Percentiles rank a stretch among this genome's conserved stretches.
phyloP scores from a whole-genome alignment of 345 rosid species.

The Rubroshorea leprosula region DNA sequence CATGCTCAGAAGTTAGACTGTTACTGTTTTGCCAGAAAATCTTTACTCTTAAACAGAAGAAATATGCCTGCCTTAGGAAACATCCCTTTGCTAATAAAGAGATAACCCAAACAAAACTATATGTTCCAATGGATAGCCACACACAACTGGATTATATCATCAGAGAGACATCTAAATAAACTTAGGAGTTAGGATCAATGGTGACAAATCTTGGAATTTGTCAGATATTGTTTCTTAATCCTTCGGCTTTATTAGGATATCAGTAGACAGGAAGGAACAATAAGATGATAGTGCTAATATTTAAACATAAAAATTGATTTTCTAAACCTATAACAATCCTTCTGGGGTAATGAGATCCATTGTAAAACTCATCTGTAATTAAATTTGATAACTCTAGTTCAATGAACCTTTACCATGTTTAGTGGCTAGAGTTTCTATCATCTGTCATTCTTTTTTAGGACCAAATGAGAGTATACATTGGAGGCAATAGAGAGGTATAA shows the following conservation, averaged over 20 bases:
- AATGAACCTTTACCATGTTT: neutral
- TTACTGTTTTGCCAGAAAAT: neutral
- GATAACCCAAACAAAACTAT: neutral
- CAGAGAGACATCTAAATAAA: slow-evolving; percentile 17
- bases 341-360: neutral
- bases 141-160: slow-evolving; percentile 3
- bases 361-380: neutral
- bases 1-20: slow-evolving; percentile 4
- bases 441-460: no score
- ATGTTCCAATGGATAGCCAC: no score
- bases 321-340: neutral
- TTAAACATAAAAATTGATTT: neutral
- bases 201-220: slow-evolving; percentile 23
- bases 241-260: slow-evolving; percentile 9
- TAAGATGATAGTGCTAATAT: neutral
- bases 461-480: no score
- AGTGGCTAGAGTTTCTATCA: no score
- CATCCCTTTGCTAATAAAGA: neutral
- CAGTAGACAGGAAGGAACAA: no score
- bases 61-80: neutral
- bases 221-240: slow-evolving; percentile 29
- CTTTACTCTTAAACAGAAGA: slow-evolving; percentile 5
- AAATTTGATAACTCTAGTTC: neutral
- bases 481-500: no score
- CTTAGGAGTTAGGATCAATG: slow-evolving; percentile 9